Base-by-base conservation (phyloP, 1,284 basidiomycete species). In the Naganishia albida region DNA sequence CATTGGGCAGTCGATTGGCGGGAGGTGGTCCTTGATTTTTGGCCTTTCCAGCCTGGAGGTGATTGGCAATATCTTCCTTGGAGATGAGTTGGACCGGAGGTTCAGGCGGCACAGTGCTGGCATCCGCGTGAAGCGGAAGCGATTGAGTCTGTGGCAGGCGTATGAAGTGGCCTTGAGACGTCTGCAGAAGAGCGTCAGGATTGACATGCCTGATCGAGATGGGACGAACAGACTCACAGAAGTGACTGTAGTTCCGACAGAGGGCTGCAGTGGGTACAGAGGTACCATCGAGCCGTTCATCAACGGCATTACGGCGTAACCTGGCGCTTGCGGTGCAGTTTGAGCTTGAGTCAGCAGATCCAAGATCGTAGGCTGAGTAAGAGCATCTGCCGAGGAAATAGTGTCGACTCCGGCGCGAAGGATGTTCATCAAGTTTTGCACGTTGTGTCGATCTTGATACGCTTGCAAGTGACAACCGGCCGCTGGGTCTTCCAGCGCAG, bases 361-460 rank as follows among this genome's bases (percentile, higher is more conserved):
- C n/a, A 20, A 10, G 7, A 60, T 50, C 4, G 57, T 39, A 12
- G 46, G 46, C n/a, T 50, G 13, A 15, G 46, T 26, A 16, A 25
- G 4, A 1, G 20, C 23, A 4, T 20, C 57, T 20, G 63, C 39
- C n/a, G 25, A 26, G 20, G 60, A 23, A 15, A 51, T 43, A 26
- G 52, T 34, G 28, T 63, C 60, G 18, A 44, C 39, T 8, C 60
- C 60, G 18, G 50, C 50, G 15, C 30, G n/a, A 15, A 53, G 42
- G 38, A 63, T 63, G 25, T 30, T 26, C 15, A 38, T 39, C 7
- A 63, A 39, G 30, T 43, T 52, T 7, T 44, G 30, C 25, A 63
- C 28, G 20, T 63, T 63, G 50, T 43, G 25, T 2, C 18, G 60
- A 20, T 63, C 50, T 38, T 63, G 60, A n/a, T 63, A 52, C 23